Conservation (phyloP, 2,329 filamentous ascomycete genomes). For the Juglanconis sp. region DNA sequence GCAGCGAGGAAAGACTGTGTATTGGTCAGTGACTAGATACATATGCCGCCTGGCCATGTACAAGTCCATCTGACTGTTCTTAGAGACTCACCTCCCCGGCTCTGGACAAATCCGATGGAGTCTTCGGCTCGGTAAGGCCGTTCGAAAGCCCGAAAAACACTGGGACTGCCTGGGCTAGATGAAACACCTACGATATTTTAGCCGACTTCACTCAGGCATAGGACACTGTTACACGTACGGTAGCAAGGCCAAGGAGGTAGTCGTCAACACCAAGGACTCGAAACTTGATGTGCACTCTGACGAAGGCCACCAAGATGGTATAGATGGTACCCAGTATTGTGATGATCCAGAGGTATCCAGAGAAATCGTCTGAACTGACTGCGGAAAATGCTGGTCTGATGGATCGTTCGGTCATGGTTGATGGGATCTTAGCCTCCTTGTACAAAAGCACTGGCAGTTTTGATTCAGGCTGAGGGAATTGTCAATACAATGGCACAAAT, state of each 20-base stretch:
- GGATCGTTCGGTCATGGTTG: not conserved
- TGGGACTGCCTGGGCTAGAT: not conserved
- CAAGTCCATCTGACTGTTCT: no score
- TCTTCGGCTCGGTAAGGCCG: not conserved
- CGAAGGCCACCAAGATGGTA: constrained; percentile 2
- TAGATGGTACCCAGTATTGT: constrained; percentile 19
- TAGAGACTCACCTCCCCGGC: no score
- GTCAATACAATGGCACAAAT: no score
- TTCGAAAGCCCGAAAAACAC: not conserved
- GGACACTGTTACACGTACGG: not conserved
- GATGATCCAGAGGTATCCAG: constrained; percentile 19
- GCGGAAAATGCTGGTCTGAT: not conserved
- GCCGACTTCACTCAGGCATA: not conserved
- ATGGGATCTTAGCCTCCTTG: no score
- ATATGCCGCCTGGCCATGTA: no score
- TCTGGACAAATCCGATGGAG: not conserved
- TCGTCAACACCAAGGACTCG: not conserved
- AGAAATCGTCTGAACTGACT: not conserved
- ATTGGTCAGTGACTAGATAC: no score
- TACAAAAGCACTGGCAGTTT: no score
- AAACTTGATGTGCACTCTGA: not conserved
- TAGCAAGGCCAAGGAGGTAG: not conserved
- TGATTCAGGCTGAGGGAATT: no score
- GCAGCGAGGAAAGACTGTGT: constrained; percentile 7
- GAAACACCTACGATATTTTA: not conserved